Percentiles rank a stretch among this genome's conserved stretches.
phyloP scores from a whole-genome alignment of 2,329 filamentous ascomycete genomes.

The Claviceps purpurea region DNA sequence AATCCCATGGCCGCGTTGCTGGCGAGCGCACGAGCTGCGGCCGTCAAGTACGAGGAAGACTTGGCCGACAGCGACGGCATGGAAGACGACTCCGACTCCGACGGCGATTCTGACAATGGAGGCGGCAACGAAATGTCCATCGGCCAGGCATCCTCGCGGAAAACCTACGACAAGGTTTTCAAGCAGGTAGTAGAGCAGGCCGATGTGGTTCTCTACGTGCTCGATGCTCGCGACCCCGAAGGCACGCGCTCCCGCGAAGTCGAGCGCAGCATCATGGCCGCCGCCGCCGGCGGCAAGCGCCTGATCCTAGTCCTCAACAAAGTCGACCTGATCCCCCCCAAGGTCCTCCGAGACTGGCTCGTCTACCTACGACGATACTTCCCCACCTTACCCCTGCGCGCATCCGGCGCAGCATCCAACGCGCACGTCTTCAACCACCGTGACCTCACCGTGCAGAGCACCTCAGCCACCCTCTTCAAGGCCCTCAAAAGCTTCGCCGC shows the following conservation, averaged over 20 bases:
- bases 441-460: slow-evolving; percentile 74
- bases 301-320: slow-evolving; percentile 91
- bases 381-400: slow-evolving; percentile 79
- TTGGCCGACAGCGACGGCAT: slow-evolving; percentile 46
- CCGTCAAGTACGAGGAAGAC: slow-evolving; percentile 58
- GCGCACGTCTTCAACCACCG: slow-evolving; percentile 88
- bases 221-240: slow-evolving; percentile 84
- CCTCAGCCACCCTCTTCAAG: slow-evolving; percentile 72
- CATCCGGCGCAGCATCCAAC: slow-evolving; percentile 68
- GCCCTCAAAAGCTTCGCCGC: slow-evolving; percentile 83
- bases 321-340: slow-evolving; percentile 77
- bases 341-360: slow-evolving; percentile 75
- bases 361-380: slow-evolving; percentile 75
- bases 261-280: slow-evolving; percentile 83
- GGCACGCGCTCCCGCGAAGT: slow-evolving; percentile 83
- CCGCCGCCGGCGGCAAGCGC: slow-evolving; percentile 68
- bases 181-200: slow-evolving; percentile 82
- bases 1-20: slow-evolving; percentile 90
- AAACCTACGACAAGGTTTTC: slow-evolving; percentile 90
- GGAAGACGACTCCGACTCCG: slow-evolving; percentile 28
- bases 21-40: slow-evolving; percentile 68
- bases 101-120: slow-evolving; percentile 36
- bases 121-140: slow-evolving; percentile 39
- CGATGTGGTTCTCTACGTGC: slow-evolving; percentile 83
- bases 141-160: slow-evolving; percentile 53